Base-by-base conservation (phyloP, 1,284 basidiomycete species). In the Cystobasidium sp. region DNA sequence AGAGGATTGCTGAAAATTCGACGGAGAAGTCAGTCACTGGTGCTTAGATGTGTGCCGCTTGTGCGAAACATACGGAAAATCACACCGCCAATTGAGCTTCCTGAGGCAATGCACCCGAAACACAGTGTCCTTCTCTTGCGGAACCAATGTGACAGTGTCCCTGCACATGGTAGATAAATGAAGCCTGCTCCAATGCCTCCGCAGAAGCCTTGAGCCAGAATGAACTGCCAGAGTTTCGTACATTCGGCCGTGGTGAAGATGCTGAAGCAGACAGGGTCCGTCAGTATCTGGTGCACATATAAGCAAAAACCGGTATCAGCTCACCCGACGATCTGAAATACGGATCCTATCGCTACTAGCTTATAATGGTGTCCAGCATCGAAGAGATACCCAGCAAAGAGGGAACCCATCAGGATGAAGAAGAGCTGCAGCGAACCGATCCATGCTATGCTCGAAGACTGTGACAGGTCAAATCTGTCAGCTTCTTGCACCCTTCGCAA, bases 201-300 rank as follows among this genome's bases (percentile, higher is more conserved):
- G 31, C 62, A 65, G 53, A 73, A 65, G 18, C 70, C 70, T 47
- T 73, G 70, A 22, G 70, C 70, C 1, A 73, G 52, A 4, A 73
- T 55, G 52, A 73, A 73, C n/a, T 73, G 70, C 70, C 70, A 73
- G 4, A 73, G 70, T 37, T 66, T n/a, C 10, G 62, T 59, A 20
- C 70, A 73, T 73, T 73, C 62, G 12, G 70, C 70, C 24, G 70
- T 73, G 2, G 46, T 14, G 49, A 73, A 73, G 18, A 73, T 46
- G 12, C 70, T 65, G 68, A 12, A 43, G 31, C 20, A 1, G 43
- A n/a, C 1, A 37, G 55, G 14, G 5, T 7, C 24, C 55, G n/a
- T 16, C 6, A 31, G 22, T 6, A 31, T 37, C 5, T 31, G 53
- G 53, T 31, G 53, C 4, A 56, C 1, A 31, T 49, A 6, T 12